Conservation (phyloP, 345 rosid genomes). For the Citrus maxima region DNA sequence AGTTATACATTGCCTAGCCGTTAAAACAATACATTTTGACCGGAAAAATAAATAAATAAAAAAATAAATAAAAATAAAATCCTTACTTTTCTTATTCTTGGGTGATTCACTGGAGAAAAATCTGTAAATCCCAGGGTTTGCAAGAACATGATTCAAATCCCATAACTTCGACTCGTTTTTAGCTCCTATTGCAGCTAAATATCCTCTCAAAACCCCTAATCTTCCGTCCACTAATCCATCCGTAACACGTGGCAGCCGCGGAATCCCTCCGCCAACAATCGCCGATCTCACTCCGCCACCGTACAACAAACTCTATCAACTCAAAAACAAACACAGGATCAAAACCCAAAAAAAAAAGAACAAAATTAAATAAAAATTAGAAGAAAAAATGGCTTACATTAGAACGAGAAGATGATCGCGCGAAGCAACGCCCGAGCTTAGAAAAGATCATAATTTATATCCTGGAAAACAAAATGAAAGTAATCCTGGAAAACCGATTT, state of each 20-base stretch:
- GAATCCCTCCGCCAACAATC: slow-evolving; percentile 14
- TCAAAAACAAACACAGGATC: neutral
- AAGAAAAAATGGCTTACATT: slow-evolving; percentile 26
- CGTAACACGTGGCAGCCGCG: slow-evolving; percentile 12
- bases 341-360: neutral
- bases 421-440: slow-evolving; percentile 44
- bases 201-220: slow-evolving; percentile 56
- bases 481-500: neutral
- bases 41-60: neutral
- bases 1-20: neutral
- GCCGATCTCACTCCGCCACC: slow-evolving; percentile 36
- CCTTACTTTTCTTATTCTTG: slow-evolving; percentile 64
- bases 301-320: slow-evolving; percentile 29
- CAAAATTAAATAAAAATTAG: neutral
- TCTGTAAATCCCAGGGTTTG: slow-evolving; percentile 61
- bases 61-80: neutral
- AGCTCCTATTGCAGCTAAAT: slow-evolving; percentile 49
- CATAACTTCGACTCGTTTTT: slow-evolving; percentile 29
- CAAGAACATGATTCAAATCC: slow-evolving; percentile 53
- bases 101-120: slow-evolving; percentile 70
- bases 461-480: neutral
- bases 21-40: neutral
- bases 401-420: slow-evolving; percentile 59
- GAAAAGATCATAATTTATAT: slow-evolving; percentile 49
- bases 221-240: slow-evolving; percentile 28